Conservation (phyloP, 2,329 filamentous ascomycete species). For the Fusarium ramigenum region DNA sequence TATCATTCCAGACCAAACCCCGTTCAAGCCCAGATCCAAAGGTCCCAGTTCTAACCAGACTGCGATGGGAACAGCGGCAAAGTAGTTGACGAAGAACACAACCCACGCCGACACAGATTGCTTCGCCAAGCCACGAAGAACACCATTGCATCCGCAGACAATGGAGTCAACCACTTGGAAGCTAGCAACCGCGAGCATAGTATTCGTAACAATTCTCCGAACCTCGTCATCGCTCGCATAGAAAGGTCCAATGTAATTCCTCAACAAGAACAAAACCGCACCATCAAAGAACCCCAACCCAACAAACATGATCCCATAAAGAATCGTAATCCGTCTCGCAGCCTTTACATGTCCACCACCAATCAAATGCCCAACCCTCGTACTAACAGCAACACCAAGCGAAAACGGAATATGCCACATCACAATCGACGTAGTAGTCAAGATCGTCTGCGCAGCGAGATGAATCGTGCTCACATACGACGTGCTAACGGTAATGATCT, state of each 20-base stretch:
- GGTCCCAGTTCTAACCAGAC: slow-evolving; percentile 23
- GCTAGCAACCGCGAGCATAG: slow-evolving; percentile 8
- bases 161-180: slow-evolving; percentile 21
- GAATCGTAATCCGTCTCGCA: slow-evolving; percentile 7
- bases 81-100: slow-evolving; percentile 28
- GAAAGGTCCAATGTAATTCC: slow-evolving; percentile 11
- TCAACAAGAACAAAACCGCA: background rate
- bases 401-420: slow-evolving; percentile 57
- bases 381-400: slow-evolving; percentile 48
- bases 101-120: slow-evolving; percentile 27
- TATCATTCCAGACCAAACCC: slow-evolving; percentile 30
- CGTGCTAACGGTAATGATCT: slow-evolving; percentile 56
- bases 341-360: slow-evolving; percentile 8
- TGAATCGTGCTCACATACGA: slow-evolving; percentile 55
- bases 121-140: slow-evolving; percentile 18
- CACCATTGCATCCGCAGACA: slow-evolving; percentile 26
- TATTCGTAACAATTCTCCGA: background rate
- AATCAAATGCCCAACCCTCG: slow-evolving; percentile 21
- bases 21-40: background rate
- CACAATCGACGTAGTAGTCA: slow-evolving; percentile 53
- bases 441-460: slow-evolving; percentile 53
- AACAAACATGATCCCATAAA: slow-evolving; percentile 21
- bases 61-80: slow-evolving; percentile 21
- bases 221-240: slow-evolving; percentile 17
- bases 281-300: slow-evolving; percentile 13